Conservation (phyloP, 768 basidiomycete species). For the Cytidiella melzeri region DNA sequence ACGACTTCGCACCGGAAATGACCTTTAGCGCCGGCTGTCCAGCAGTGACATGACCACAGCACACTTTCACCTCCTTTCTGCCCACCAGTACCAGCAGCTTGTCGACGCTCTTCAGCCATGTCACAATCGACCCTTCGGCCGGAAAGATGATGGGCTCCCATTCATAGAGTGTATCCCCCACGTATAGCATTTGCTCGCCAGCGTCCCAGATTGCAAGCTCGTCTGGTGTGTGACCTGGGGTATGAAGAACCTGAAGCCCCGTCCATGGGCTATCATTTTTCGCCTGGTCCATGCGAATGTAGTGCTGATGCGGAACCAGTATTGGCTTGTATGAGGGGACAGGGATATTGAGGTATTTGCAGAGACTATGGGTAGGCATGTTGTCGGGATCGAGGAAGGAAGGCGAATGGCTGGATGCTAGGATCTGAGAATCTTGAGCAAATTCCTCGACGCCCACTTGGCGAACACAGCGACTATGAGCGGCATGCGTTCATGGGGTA, state of each 20-base stretch:
- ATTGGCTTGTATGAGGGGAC: slow-evolving; percentile 42
- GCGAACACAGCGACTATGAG: not conserved
- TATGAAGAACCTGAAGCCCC: slow-evolving; percentile 42
- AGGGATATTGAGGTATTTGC: slow-evolving; percentile 33
- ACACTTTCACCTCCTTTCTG: slow-evolving; percentile 26
- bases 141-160: slow-evolving; percentile 51
- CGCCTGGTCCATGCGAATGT: slow-evolving; percentile 17
- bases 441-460: slow-evolving; percentile 46
- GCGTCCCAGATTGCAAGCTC: slow-evolving; percentile 49
- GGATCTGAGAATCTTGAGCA: slow-evolving; percentile 38
- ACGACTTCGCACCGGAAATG: slow-evolving; percentile 33
- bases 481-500: not conserved
- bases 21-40: slow-evolving; percentile 41
- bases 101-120: slow-evolving; percentile 43
- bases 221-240: slow-evolving; percentile 55
- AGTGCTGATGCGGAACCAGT: slow-evolving; percentile 38
- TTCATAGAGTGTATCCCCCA: slow-evolving; percentile 54
- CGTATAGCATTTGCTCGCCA: slow-evolving; percentile 45
- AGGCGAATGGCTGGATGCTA: slow-evolving; percentile 43
- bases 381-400: slow-evolving; percentile 36
- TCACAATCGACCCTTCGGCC: slow-evolving; percentile 43
- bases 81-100: slow-evolving; percentile 37
- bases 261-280: slow-evolving; percentile 19
- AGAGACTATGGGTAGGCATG: slow-evolving; percentile 42
- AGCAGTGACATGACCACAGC: slow-evolving; percentile 45